A percentile compares a stretch with the other conserved stretches of the same genome.
Conservation (phyloP, 805 yeast genomes). For the Saturnispora hagleri region DNA sequence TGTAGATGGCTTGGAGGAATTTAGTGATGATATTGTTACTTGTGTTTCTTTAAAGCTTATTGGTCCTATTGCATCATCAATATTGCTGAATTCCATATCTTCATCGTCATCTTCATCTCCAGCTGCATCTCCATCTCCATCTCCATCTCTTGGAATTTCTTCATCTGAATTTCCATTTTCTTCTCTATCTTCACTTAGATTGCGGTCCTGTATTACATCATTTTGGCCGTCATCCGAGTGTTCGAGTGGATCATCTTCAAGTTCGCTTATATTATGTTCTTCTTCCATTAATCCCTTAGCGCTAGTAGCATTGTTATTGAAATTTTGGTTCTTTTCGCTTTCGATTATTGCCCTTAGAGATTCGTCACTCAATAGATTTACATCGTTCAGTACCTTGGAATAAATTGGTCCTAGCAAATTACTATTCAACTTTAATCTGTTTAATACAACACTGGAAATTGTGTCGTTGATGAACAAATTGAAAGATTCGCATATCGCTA, state of each 20-base stretch:
- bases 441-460: conserved; percentile 7
- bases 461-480: conserved; percentile 1
- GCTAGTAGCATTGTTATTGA: neutral
- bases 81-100: conserved; percentile 11
- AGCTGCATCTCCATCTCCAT: neutral
- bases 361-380: conserved; percentile 2
- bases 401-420: conserved; percentile 18
- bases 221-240: conserved; percentile 6
- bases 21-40: neutral
- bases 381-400: conserved; percentile 5
- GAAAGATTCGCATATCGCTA: conserved; percentile 13
- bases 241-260: conserved; percentile 11
- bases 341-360: neutral
- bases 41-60: neutral
- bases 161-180: neutral
- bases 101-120: conserved; percentile 6
- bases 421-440: conserved; percentile 21
- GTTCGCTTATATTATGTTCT: conserved; percentile 9
- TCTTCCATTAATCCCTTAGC: neutral
- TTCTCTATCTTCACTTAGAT: neutral
- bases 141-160: neutral
- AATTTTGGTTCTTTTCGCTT: conserved; percentile 2
- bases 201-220: too few relatives aligned
- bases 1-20: neutral
- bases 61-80: conserved; percentile 3